Evolutionary conservation across 2,329 filamentous ascomycete genomes (phyloP), one percentile per base, ranked within the genome.

Genomic region (Nemania serpens): DNA sequence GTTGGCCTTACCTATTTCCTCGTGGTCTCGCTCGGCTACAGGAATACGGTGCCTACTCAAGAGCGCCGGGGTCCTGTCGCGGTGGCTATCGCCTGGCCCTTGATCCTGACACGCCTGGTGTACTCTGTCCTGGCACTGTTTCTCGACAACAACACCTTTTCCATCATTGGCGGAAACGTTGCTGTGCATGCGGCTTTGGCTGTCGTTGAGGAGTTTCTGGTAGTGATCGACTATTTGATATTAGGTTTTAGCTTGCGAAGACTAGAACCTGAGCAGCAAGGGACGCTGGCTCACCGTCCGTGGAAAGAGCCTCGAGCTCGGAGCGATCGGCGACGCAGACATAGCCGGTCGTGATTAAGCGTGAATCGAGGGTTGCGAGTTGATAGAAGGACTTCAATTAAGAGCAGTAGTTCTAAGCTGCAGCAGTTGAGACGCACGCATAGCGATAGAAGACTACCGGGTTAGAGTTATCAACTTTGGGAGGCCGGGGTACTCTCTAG

Each of bases 181-280:
- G 47, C 17, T 13, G 34, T 50, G 17, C 47, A 39, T 39, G 47
- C 18, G 18, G 47, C 47, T 6, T 25, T 50, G 47, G 47, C 47
- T 22, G 34, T 50, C 9, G 47, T 50, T 11, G 47, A 50, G 34
- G 47, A 50, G 20, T 50, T 50, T n/a, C 47, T 50, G 34, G 47
- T 50, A 12, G 33, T 50, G 5, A 39, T 39, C 47, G 47, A 50
- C 47, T 50, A 50, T 50, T 25, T 50, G 33, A 39, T 50, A 39
- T 50, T 50, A n/a, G 47, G 47, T 7, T 50, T 50, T 18, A 50
- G 34, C 34, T 25, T 50, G 47, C 47, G 18, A 22, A 50, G 13
- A 50, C 47, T 50, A 1, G 34, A 50, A 34, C 34, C 47, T 39
- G 47, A 39, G 18, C 11, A 50, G 47, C 47, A 37, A 39, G 47